Percentiles rank a stretch among this genome's conserved stretches.
Evolutionary conservation across 306 rosid genomes (phyloP).

Genomic region (Hylodesmum podocarpum): DNA sequence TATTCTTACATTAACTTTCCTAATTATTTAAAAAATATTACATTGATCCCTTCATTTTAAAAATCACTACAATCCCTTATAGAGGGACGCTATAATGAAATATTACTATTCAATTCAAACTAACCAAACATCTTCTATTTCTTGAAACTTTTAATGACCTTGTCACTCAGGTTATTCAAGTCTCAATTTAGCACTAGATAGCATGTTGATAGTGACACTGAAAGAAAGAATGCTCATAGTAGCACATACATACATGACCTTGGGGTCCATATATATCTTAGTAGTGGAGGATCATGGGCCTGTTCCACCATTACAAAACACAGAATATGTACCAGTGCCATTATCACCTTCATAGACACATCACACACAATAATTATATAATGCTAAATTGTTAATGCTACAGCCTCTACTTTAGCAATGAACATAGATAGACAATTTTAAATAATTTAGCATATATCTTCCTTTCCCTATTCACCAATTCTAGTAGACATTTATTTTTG

Average conservation of each 20-base stretch:
- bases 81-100: not conserved
- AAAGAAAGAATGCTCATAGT: not conserved
- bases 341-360: not conserved
- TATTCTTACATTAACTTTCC: too few relatives aligned
- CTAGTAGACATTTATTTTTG: not conserved
- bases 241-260: not conserved
- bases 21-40: too few relatives aligned
- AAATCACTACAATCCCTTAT: too few relatives aligned
- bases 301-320: slow-evolving; percentile 44
- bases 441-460: not conserved
- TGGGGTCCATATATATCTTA: slow-evolving; percentile 33
- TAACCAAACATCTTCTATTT: not conserved
- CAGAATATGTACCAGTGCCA: slow-evolving; percentile 36
- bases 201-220: slow-evolving; percentile 1
- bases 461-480: not conserved
- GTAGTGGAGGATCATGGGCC: slow-evolving; percentile 50
- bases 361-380: not conserved
- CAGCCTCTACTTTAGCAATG: not conserved
- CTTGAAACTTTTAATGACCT: slow-evolving; percentile 2
- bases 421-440: not conserved
- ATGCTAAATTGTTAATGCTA: not conserved
- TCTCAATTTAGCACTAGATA: not conserved
- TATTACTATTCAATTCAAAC: not conserved
- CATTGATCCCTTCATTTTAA: too few relatives aligned
- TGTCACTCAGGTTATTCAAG: not conserved